These are phyloP conservation scores for Botrytis pseudocinerea DNA, from an alignment of 2,329 filamentous ascomycete genomes.

Conservation along the genomic window DNA sequence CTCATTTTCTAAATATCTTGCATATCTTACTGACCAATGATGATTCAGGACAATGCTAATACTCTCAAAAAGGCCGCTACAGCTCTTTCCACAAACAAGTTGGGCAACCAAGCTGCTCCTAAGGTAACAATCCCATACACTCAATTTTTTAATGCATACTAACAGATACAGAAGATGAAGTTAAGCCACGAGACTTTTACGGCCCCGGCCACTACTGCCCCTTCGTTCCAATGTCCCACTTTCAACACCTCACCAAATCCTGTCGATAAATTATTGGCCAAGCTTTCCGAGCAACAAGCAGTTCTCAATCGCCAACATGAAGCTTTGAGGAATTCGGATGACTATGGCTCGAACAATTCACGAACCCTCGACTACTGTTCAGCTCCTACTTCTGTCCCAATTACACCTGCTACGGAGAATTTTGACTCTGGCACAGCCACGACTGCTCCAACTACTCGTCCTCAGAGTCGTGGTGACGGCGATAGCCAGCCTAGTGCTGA, in stretches of 20 bases:
- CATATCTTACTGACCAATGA: constrained; percentile 27
- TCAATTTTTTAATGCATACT: constrained; percentile 26
- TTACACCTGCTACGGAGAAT: constrained; percentile 61
- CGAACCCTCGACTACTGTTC: constrained; percentile 49
- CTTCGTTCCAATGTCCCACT: constrained; percentile 27
- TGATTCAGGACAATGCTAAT: constrained; percentile 30
- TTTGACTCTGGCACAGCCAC: constrained; percentile 43
- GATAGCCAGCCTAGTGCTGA: constrained; percentile 44
- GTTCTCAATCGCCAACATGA: constrained; percentile 60
- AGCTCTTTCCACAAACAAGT: constrained; percentile 54
- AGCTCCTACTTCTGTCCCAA: constrained; percentile 56
- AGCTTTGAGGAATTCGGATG: constrained; percentile 46
- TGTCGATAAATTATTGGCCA: constrained; percentile 73
- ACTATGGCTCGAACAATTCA: constrained; percentile 31
- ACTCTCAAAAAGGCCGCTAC: constrained; percentile 44
- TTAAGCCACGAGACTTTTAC: constrained; percentile 45
- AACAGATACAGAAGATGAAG: constrained; percentile 50
- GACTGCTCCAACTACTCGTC: constrained; percentile 52
- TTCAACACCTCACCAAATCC: constrained; percentile 48
- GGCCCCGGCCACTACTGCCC: neutral
- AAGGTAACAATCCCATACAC: constrained; percentile 48
- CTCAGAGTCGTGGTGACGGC: constrained; percentile 53
- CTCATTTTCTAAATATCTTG: constrained; percentile 16
- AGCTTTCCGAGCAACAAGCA: constrained; percentile 70
- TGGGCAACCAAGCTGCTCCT: constrained; percentile 53